phyloP scores from a whole-genome alignment of 805 yeast species.

The Ogataea haglerorum region DNA sequence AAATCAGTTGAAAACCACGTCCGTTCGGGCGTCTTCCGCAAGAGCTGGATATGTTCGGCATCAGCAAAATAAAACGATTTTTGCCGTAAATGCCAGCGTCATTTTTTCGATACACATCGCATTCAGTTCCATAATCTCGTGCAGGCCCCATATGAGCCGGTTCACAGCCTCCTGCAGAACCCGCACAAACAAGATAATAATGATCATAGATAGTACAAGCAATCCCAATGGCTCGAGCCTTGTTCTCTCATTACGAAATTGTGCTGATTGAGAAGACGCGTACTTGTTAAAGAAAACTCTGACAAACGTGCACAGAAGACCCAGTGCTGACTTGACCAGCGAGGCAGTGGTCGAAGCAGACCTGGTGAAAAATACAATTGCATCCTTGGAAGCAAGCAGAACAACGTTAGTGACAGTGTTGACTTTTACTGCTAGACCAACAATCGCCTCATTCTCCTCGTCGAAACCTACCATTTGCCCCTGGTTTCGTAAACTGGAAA shows the following conservation, averaged over 20 bases:
- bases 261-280: conserved; percentile 35
- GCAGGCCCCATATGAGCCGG: conserved; percentile 38
- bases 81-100: conserved; percentile 58
- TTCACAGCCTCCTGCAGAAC: conserved; percentile 63
- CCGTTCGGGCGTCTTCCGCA: conserved; percentile 80
- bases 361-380: conserved; percentile 58
- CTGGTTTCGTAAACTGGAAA: conserved; percentile 35
- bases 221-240: conserved; percentile 79
- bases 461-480: conserved; percentile 56
- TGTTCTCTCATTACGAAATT: conserved; percentile 68
- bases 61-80: conserved; percentile 60
- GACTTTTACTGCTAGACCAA: conserved; percentile 57
- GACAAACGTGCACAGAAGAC: conserved; percentile 69
- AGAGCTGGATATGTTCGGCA: conserved; percentile 59
- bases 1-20: conserved; percentile 66
- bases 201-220: conserved; percentile 65
- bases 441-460: conserved; percentile 40
- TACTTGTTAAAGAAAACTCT: conserved; percentile 58
- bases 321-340: conserved; percentile 70
- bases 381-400: conserved; percentile 55
- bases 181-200: conserved; percentile 67
- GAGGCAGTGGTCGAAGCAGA: conserved; percentile 79
- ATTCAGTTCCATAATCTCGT: conserved; percentile 46
- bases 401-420: conserved; percentile 60
- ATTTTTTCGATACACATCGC: conserved; percentile 53